Base-by-base conservation (phyloP, 2,329 filamentous ascomycete genomes). In the Aspergillus latus region DNA sequence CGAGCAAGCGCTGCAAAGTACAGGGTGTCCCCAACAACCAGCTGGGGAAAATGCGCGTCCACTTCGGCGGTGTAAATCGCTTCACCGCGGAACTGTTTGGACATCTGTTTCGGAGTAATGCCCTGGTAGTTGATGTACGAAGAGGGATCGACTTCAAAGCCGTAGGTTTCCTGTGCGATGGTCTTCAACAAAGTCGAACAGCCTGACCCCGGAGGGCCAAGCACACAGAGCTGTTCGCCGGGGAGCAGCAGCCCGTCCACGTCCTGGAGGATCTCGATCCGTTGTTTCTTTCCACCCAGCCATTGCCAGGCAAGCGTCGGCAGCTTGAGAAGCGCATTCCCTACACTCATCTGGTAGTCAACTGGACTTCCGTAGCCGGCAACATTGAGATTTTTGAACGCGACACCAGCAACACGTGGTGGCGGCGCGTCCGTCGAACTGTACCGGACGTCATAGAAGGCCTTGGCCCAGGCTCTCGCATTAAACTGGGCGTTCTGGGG, bases 361-460 rank as follows among this genome's bases (percentile, higher is more conserved):
- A 44, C 39, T 5, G 39, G 39, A n/a, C 39, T 44, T 13, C 39
- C 39, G 15, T 51, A 44, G 5, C 49, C 49, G 4, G 28, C 39
- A 11, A 51, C 49, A n/a, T 51, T 51, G 15, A 51, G 10, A 7
- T 44, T 8, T 28, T 47, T 61, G 52, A 59, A 47, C n/a, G 59
- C 59, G 29, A 59, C 4, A 6, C 59, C 54, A 3, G 57, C 42
- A 13, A 45, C 48, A 9, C 52, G 57, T 5, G 51, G 39, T 0
- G 40, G 44, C n/a, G 29, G 26, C 3, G 15, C 47, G 15, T 39
- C 49, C 3, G 51, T 37, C 1, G 51, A 36, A 16, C 47, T 43
- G 36, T 59, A 55, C 13, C 54, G 52, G 5, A 45, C 39, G 39
- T 57, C 34, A 29, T 61, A 61, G n/a, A 61, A 61, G 4, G 54